Conservation (phyloP, 2,329 filamentous ascomycete genomes). For the Cylindrodendrum hubeiense region DNA sequence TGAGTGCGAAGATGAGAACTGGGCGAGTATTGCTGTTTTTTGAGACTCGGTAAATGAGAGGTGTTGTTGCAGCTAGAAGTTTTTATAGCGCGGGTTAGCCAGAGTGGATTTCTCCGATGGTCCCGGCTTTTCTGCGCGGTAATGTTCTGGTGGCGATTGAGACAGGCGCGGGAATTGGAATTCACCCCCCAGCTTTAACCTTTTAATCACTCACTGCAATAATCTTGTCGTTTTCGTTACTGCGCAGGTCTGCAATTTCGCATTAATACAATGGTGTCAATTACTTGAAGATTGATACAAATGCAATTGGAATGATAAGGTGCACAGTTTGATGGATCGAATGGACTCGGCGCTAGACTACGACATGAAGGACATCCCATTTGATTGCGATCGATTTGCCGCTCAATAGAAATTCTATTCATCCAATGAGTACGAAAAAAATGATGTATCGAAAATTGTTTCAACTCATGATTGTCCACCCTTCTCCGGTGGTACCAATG, state of each 20-base stretch:
- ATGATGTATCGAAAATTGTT: too few species aligned
- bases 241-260: neutral
- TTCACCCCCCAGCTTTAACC: conserved; percentile 3
- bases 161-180: conserved; percentile 1
- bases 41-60: conserved; percentile 26
- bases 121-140: conserved; percentile 28
- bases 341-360: neutral
- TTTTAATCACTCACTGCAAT: conserved; percentile 25
- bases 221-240: conserved; percentile 6
- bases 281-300: neutral
- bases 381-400: neutral
- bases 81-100: conserved; percentile 42
- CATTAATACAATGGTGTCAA: neutral
- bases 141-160: conserved; percentile 23
- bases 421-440: too few species aligned
- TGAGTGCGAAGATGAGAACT: neutral
- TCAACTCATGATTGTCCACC: neutral
- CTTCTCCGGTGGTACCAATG: neutral
- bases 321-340: neutral
- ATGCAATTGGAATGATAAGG: neutral
- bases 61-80: conserved; percentile 33
- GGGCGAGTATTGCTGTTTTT: conserved; percentile 1
- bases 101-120: conserved; percentile 33
- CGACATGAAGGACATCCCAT: neutral
- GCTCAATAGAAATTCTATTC: too few species aligned